phyloP scores from a whole-genome alignment of 495 filamentous ascomycete species.

The Penicillium salamii region DNA sequence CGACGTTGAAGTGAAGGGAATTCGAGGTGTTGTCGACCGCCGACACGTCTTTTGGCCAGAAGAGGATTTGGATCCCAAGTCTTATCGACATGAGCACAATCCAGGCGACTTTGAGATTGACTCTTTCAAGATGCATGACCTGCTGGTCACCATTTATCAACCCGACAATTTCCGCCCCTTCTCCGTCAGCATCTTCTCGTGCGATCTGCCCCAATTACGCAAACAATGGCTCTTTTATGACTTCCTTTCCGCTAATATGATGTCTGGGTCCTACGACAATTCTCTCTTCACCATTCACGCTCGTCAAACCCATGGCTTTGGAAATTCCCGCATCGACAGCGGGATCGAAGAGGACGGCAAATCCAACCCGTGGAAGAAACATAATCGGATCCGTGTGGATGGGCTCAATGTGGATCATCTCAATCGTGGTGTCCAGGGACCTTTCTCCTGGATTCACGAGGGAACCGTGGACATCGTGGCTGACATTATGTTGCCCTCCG shows the following conservation, averaged over 20 bases:
- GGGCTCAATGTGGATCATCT: slow-evolving; percentile 93
- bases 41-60: slow-evolving; percentile 70
- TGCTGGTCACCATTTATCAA: slow-evolving; percentile 89
- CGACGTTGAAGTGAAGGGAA: slow-evolving; percentile 90
- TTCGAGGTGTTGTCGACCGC: slow-evolving; percentile 93
- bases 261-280: slow-evolving; percentile 93
- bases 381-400: slow-evolving; percentile 85
- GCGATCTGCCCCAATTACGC: slow-evolving; percentile 85
- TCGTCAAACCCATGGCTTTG: slow-evolving; percentile 74
- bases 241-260: slow-evolving; percentile 89
- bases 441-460: slow-evolving; percentile 96
- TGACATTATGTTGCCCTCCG: slow-evolving; percentile 87
- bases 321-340: slow-evolving; percentile 52
- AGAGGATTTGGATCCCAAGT: slow-evolving; percentile 77
- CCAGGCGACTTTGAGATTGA: slow-evolving; percentile 97
- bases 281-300: slow-evolving; percentile 97
- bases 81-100: slow-evolving; percentile 80
- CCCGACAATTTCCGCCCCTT: slow-evolving; percentile 88
- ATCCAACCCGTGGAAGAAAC: slow-evolving; percentile 78
- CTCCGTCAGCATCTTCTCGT: slow-evolving; percentile 90
- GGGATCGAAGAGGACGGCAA: slow-evolving; percentile 52
- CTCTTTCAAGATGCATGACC: slow-evolving; percentile 90
- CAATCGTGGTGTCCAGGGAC: slow-evolving; percentile 88
- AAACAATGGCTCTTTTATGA: slow-evolving; percentile 99
- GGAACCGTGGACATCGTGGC: slow-evolving; percentile 96